Base-by-base conservation (phyloP, 1,284 basidiomycete genomes). In the Pulchroboletus neoregius region DNA sequence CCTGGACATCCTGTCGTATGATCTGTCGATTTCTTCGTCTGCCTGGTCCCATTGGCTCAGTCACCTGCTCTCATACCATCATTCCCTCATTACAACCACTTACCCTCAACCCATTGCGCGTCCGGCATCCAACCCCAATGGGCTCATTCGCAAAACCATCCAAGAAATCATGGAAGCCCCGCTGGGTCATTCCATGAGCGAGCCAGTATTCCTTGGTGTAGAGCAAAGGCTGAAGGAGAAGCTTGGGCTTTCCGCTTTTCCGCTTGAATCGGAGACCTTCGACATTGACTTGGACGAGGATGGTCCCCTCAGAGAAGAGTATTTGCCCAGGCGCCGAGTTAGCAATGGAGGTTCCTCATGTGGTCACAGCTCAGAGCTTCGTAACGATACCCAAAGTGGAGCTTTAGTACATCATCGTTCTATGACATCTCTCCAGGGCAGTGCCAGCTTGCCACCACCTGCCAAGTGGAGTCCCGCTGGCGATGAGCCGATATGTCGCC, bases 241-340 rank as follows among this genome's bases (percentile, higher is more conserved):
- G 45, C 45, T 71, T 18, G 74, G 76, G 42, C 69, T 69, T 46
- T 69, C 75, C 43, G 58, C 68, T 44, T 59, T 67, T 6, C 63
- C 67, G 16, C 52, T 58, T 45, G 70, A 66, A 15, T 30, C 52
- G 0, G 80, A 83, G 48, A 71, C 74, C 1, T 60, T 79, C 43
- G 84, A 87, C 55, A 84, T 90, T 43, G 80, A 90, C 65, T 69
- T 90, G 36, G 87, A 90, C 56, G 84, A 87, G 58, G 85, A 88
- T 60, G 87, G 87, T 6, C 87, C 87, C 23, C 70, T 90, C 40
- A 71, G 86, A 44, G 83, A 87, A 60, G 87, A 90, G 58, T 90
- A 90, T 52, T 61, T 89, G 47, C 87, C 87, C 10, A 79, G 71
- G 54, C 82, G 84, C 43, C 82, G 82, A 43, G 61, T 71, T 47